Percentiles rank a stretch among this genome's conserved stretches.
phyloP scores from a whole-genome alignment of 768 basidiomycete species.

The Tricholoma bakamatsutake region DNA sequence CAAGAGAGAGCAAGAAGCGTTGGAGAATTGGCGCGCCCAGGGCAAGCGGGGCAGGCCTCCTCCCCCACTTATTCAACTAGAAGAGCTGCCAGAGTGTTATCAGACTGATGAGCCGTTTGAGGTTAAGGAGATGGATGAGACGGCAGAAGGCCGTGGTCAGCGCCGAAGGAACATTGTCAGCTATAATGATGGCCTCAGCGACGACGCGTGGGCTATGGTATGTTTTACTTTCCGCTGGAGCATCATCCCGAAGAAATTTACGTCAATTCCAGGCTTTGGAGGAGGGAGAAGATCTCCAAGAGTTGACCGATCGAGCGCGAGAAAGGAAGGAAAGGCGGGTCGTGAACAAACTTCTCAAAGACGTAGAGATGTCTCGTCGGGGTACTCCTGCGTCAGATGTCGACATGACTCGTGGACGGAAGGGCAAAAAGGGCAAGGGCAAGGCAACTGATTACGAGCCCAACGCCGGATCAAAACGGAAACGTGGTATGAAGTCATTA shows the following conservation, averaged over 20 bases:
- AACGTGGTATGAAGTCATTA: slow-evolving; percentile 66
- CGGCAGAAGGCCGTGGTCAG: slow-evolving; percentile 79
- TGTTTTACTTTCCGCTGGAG: slow-evolving; percentile 16
- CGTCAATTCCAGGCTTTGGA: slow-evolving; percentile 52
- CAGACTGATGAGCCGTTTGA: slow-evolving; percentile 79
- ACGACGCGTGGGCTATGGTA: slow-evolving; percentile 90
- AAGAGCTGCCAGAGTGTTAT: slow-evolving; percentile 92
- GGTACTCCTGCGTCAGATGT: slow-evolving; percentile 61
- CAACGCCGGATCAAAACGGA: slow-evolving; percentile 60
- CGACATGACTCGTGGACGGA: slow-evolving; percentile 49
- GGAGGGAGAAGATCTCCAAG: slow-evolving; percentile 75
- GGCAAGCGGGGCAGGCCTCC: slow-evolving; percentile 80
- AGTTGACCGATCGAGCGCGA: slow-evolving; percentile 58
- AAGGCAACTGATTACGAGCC: slow-evolving; percentile 47
- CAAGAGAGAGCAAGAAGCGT: slow-evolving; percentile 64
- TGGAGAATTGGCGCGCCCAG: slow-evolving; percentile 61
- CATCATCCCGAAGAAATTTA: slow-evolving; percentile 3
- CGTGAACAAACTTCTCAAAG: slow-evolving; percentile 52
- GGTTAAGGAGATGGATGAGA: slow-evolving; percentile 50
- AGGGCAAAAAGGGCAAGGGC: slow-evolving; percentile 59
- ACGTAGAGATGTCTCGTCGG: slow-evolving; percentile 54
- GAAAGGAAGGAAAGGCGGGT: slow-evolving; percentile 62
- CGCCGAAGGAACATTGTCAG: slow-evolving; percentile 78
- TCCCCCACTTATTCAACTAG: slow-evolving; percentile 70
- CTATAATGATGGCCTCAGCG: slow-evolving; percentile 91